Conservation (phyloP, 768 basidiomycete genomes). For the Pleurotus citrinopileatus region DNA sequence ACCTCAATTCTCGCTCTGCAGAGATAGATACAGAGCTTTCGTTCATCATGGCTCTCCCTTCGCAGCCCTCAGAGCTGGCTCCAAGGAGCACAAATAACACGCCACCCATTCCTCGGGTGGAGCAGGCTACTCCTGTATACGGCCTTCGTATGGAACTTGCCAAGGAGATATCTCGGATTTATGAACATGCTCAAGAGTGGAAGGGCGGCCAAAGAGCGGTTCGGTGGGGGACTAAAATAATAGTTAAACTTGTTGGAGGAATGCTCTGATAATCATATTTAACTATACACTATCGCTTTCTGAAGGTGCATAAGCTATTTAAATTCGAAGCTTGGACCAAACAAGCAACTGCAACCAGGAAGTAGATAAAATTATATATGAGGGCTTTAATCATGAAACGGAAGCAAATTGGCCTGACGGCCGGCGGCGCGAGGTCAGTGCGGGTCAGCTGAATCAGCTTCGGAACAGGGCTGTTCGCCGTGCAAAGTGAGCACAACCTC, state of each 20-base stretch:
- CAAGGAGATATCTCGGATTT: conserved; percentile 11
- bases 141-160: conserved; percentile 11
- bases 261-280: conserved; percentile 6
- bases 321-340: no score
- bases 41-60: conserved; percentile 75
- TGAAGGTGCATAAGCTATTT: no score
- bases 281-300: no score
- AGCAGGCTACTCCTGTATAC: neutral
- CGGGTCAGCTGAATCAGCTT: no score
- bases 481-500: no score
- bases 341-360: no score
- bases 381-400: neutral
- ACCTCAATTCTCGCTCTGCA: conserved; percentile 88
- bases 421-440: no score
- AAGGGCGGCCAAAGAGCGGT: conserved; percentile 9
- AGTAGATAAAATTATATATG: neutral
- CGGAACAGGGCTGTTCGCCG: no score
- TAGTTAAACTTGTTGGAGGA: conserved; percentile 13
- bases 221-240: conserved; percentile 10
- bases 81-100: neutral
- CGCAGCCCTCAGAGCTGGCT: neutral
- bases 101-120: no score
- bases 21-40: conserved; percentile 92
- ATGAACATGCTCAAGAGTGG: conserved; percentile 9
- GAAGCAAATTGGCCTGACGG: neutral